Evolutionary conservation across 345 rosid genomes (phyloP), one percentile per base, ranked within the genome.

Genomic region (Iberis pinnata): DNA sequence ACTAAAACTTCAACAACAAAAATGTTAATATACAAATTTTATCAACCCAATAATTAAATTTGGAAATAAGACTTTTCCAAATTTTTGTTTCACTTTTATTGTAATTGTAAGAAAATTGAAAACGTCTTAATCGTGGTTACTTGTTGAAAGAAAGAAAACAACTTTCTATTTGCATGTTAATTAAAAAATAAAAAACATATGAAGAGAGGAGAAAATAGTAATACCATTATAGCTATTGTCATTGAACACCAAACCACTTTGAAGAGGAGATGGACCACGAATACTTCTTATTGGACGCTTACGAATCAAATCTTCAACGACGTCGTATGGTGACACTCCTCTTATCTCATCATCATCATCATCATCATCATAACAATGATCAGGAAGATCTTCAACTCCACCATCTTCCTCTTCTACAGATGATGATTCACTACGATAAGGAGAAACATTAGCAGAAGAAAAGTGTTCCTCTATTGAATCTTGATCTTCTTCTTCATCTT

Each of bases 361-460:
- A 36, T 16, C 61, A 39, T 61, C 52, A 61, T 47, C 66, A 67
- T 38, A 58, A 50, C 20, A 16, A 29, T 19, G 35, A 24, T 67
- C 56, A 53, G 20, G 50, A 59, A 59, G 31, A 67, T 67, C 65
- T 36, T 64, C 69, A 14, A 70, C 66, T 6, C 44, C 54, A 11
- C 56, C 32, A 7, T 56, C 69, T 17, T 48, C 60, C 4, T 55
- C 59, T 40, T 66, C 68, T 11, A 65, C 64, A 1, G 69, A 64
- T 39, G 89, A 65, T 39, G 89, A 70, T 63, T 78, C 71, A 0
- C 86, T 50, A 18, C 74, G 73, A 64, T 66, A 63, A 22, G 70
- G 77, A 18, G 80, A 71, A 54, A 70, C 79, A 39, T 57, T 71
- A 24, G 70, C 63, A 44, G 82, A 79, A 13, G 70, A 53, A 46